Percentiles rank a stretch among this genome's conserved stretches.
Conservation (phyloP, 2,329 filamentous ascomycete genomes). For the Penicillium rolfsii region DNA sequence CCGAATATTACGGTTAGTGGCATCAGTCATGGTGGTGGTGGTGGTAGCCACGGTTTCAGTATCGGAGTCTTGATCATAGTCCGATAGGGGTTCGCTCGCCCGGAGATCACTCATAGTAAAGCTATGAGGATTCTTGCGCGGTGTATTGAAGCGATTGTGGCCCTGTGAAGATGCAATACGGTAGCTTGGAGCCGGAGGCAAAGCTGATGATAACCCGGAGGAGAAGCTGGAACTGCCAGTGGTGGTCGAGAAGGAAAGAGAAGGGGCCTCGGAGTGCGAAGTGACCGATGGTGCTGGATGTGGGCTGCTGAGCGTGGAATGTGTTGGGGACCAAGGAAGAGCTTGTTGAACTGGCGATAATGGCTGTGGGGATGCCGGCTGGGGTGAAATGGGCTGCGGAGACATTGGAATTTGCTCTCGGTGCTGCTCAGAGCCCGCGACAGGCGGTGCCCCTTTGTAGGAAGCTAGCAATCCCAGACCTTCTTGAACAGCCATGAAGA, state of each 20-base stretch:
- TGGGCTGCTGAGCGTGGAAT: constrained; percentile 17
- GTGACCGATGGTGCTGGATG: constrained; percentile 27
- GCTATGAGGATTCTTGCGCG: constrained; percentile 31
- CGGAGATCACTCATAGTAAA: constrained; percentile 39
- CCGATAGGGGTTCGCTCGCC: constrained; percentile 37
- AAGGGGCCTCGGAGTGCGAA: constrained; percentile 28
- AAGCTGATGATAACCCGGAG: constrained; percentile 20
- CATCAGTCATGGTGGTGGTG: constrained; percentile 38
- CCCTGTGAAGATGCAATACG: constrained; percentile 27
- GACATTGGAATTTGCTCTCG: constrained; percentile 12
- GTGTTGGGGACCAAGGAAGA: constrained; percentile 21
- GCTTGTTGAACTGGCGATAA: constrained; percentile 8
- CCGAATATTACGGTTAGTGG: constrained; percentile 42
- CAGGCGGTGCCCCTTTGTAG: constrained; percentile 21
- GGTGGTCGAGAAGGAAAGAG: constrained; percentile 38
- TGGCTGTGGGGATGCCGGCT: constrained; percentile 18
- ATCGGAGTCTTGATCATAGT: constrained; percentile 43
- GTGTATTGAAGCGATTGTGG: constrained; percentile 22
- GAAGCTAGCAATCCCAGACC: constrained; percentile 36
- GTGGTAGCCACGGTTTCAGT: constrained; percentile 42
- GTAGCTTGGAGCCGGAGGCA: constrained; percentile 30
- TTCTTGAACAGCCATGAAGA: constrained; percentile 47
- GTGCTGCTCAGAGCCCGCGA: constrained; percentile 11
- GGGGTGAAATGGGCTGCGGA: constrained; percentile 10
- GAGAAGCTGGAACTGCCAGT: constrained; percentile 33